A percentile compares a stretch with the other conserved stretches of the same genome.
phyloP scores from a whole-genome alignment of 495 filamentous ascomycete genomes.

The Aspergillus carlsbadensis region DNA sequence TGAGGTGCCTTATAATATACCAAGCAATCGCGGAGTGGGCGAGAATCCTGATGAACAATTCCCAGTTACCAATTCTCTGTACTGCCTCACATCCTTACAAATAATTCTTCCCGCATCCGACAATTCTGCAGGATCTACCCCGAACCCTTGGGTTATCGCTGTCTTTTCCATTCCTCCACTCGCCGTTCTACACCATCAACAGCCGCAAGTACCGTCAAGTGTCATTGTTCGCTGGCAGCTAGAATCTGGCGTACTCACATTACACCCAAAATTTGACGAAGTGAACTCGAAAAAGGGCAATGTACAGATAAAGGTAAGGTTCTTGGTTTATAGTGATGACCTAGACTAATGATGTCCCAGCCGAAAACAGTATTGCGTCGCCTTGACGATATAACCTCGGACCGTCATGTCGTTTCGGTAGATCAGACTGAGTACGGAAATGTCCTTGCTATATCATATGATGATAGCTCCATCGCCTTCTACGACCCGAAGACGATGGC shows the following conservation, averaged over 20 bases:
- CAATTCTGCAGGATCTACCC: slow-evolving; percentile 43
- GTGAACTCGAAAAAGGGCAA: slow-evolving; percentile 63
- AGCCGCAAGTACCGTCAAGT: slow-evolving; percentile 60
- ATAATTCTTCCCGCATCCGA: slow-evolving; percentile 61
- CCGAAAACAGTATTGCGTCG: slow-evolving; percentile 60
- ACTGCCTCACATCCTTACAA: slow-evolving; percentile 64
- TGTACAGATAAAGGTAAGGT: slow-evolving; percentile 39
- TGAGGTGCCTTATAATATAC: slow-evolving; percentile 36
- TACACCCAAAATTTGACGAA: slow-evolving; percentile 75
- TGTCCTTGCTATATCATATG: slow-evolving; percentile 65
- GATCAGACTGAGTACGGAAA: slow-evolving; percentile 64
- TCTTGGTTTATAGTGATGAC: not conserved
- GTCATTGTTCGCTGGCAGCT: slow-evolving; percentile 79
- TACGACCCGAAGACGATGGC: slow-evolving; percentile 70
- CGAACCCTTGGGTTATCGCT: slow-evolving; percentile 64
- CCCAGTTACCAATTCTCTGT: slow-evolving; percentile 41
- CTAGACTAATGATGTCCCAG: slow-evolving; percentile 33
- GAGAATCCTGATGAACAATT: slow-evolving; percentile 31
- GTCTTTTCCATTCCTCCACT: slow-evolving; percentile 62
- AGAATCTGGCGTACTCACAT: slow-evolving; percentile 52
- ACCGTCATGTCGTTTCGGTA: slow-evolving; percentile 68
- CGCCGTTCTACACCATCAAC: slow-evolving; percentile 44
- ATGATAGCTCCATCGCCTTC: slow-evolving; percentile 76
- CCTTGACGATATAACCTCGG: slow-evolving; percentile 60
- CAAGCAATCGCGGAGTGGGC: slow-evolving; percentile 22